Percentiles rank a stretch among this genome's conserved stretches.
Conservation (phyloP, 768 basidiomycete species). For the Dentipellis sp. region DNA sequence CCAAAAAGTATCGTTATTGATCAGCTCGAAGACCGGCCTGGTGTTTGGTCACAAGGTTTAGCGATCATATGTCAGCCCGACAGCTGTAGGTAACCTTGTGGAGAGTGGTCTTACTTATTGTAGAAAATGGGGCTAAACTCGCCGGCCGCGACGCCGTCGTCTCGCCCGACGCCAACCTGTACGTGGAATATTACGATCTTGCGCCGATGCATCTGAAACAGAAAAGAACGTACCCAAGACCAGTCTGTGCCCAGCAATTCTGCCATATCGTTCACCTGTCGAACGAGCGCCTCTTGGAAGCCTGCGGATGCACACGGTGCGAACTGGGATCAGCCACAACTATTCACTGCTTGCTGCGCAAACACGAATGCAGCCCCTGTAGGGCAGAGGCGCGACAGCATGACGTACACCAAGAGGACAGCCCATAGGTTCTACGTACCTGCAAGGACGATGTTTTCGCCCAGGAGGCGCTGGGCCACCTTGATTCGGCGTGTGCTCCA, state of each 20-base stretch:
- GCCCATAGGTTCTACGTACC: constrained; percentile 19
- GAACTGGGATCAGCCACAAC: not conserved
- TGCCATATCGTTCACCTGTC: constrained; percentile 48
- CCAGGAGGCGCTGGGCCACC: constrained; percentile 37
- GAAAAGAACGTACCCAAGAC: constrained; percentile 34
- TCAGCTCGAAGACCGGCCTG: constrained; percentile 27
- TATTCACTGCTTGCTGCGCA: not conserved
- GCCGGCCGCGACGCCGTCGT: constrained; percentile 44
- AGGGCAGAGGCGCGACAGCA: too few species aligned
- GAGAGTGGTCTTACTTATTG: constrained; percentile 26
- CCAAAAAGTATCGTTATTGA: constrained; percentile 44
- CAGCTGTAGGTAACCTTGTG: not conserved
- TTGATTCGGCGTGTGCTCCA: constrained; percentile 44
- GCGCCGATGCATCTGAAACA: too few species aligned
- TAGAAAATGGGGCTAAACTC: constrained; percentile 60
- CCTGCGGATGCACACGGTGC: constrained; percentile 19
- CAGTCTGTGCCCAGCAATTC: constrained; percentile 45
- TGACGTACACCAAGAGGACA: not conserved
- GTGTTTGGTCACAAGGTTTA: not conserved
- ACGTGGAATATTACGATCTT: not conserved
- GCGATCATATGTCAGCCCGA: too few species aligned
- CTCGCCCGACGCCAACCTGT: constrained; percentile 53
- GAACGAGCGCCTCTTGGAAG: constrained; percentile 44
- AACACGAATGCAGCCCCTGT: not conserved
- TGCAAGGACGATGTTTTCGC: constrained; percentile 30